Evolutionary conservation across 768 basidiomycete genomes (phyloP).

Genomic region (Serendipita indica): DNA sequence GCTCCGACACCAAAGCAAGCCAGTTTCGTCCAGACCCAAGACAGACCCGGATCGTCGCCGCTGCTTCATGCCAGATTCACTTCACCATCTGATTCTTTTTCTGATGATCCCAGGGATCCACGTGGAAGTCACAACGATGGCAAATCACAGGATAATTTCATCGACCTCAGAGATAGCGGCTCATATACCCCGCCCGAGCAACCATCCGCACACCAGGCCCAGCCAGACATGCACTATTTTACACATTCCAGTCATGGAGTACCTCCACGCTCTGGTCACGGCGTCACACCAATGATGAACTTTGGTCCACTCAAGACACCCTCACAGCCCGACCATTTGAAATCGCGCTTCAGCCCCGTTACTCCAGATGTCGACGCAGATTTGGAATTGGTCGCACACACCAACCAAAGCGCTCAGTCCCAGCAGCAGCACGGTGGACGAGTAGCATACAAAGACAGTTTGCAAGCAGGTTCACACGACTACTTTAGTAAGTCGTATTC

Average conservation of each 20-base stretch:
- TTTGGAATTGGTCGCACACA: not conserved
- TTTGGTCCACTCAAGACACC: not conserved
- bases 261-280: not conserved
- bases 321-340: not conserved
- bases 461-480: too few relatives aligned
- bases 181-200: not conserved
- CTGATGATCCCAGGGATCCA: not conserved
- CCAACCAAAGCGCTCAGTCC: too few relatives aligned
- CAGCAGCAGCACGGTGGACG: too few relatives aligned
- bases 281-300: not conserved
- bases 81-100: not conserved
- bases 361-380: constrained; percentile 2
- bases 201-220: too few relatives aligned
- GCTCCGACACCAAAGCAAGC: not conserved
- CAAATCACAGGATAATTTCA: too few relatives aligned
- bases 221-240: not conserved
- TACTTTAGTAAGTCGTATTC: not conserved
- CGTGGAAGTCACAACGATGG: not conserved
- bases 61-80: constrained; percentile 37
- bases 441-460: too few relatives aligned
- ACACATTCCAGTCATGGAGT: not conserved
- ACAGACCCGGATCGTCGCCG: constrained; percentile 25
- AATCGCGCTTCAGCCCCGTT: not conserved
- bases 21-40: not conserved
- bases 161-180: not conserved